Percentiles rank a stretch among this genome's conserved stretches.
These are phyloP conservation scores for Globisporangium echinulatum DNA, from an alignment of 352 stramenopile species.

Conservation along the genomic window DNA sequence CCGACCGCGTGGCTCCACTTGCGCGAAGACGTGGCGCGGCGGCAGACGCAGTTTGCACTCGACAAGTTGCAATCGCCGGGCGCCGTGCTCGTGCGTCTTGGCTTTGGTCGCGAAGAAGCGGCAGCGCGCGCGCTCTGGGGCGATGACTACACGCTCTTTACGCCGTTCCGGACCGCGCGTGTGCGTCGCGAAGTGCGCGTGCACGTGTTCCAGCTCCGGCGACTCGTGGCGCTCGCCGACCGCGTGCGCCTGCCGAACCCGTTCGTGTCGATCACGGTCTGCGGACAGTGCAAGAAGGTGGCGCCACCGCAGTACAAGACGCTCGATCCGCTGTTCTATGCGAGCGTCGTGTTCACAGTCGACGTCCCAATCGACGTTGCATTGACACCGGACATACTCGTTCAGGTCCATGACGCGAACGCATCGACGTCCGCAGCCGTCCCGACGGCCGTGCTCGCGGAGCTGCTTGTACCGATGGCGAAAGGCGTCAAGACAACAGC, in stretches of 20 bases:
- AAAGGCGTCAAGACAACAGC: conserved; percentile 36
- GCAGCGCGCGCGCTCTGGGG: conserved; percentile 49
- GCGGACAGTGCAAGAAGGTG: conserved; percentile 53
- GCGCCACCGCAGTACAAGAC: conserved; percentile 35
- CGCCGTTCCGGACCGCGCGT: conserved; percentile 34
- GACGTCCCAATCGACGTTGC: conserved; percentile 40
- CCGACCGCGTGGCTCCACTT: conserved; percentile 54
- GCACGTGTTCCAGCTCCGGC: conserved; percentile 78
- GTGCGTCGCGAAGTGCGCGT: conserved; percentile 69
- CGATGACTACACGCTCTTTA: conserved; percentile 32
- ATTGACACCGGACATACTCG: conserved; percentile 63
- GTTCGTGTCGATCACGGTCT: conserved; percentile 73
- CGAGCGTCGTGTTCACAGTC: conserved; percentile 57
- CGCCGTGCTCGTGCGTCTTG: conserved; percentile 41
- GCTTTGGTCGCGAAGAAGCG: conserved; percentile 65
- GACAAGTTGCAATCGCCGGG: conserved; percentile 47
- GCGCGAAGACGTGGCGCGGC: conserved; percentile 48
- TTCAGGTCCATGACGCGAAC: conserved; percentile 62
- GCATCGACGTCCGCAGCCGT: conserved; percentile 20
- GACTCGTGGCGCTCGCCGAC: conserved; percentile 37
- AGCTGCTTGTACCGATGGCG: conserved; percentile 39
- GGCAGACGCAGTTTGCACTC: conserved; percentile 47
- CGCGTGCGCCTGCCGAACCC: conserved; percentile 59
- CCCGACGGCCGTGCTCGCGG: conserved; percentile 24
- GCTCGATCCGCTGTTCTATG: conserved; percentile 74